Percentiles rank a stretch among this genome's conserved stretches.
Conservation (phyloP, 768 basidiomycete species). For the Paxillus involutus region DNA sequence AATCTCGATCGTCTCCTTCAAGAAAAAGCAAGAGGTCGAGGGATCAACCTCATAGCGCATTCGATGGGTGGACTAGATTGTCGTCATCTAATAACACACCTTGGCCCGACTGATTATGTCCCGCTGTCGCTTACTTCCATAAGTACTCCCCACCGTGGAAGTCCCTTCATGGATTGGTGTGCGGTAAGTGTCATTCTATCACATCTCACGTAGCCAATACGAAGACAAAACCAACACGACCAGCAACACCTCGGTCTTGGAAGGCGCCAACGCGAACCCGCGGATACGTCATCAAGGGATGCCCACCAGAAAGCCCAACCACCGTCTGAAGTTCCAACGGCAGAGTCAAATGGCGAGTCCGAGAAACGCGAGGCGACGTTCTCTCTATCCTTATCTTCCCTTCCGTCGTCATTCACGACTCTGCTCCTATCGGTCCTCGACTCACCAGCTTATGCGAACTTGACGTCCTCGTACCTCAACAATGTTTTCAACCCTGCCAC, state of each 20-base stretch:
- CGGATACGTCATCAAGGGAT: slow-evolving; percentile 1
- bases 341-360: background rate
- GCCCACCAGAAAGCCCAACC: background rate
- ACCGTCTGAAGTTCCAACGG: background rate
- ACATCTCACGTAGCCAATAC: slow-evolving; percentile 3
- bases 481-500: slow-evolving; percentile 80
- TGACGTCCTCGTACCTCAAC: slow-evolving; percentile 82
- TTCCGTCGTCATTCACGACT: slow-evolving; percentile 84
- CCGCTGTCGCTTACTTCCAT: slow-evolving; percentile 88
- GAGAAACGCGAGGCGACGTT: slow-evolving; percentile 33
- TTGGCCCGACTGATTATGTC: slow-evolving; percentile 78
- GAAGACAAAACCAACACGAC: slow-evolving; percentile 15
- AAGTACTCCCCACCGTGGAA: slow-evolving; percentile 92
- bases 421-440: slow-evolving; percentile 88
- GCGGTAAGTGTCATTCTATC: slow-evolving; percentile 46
- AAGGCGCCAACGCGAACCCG: slow-evolving; percentile 39
- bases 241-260: slow-evolving; percentile 94
- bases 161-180: slow-evolving; percentile 99
- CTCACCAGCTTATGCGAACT: slow-evolving; percentile 94
- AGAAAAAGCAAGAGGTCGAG: slow-evolving; percentile 65
- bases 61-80: slow-evolving; percentile 99
- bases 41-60: slow-evolving; percentile 92
- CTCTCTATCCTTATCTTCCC: slow-evolving; percentile 55
- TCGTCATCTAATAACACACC: slow-evolving; percentile 85
- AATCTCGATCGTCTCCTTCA: slow-evolving; percentile 73